phyloP scores from a whole-genome alignment of 148 eudicot genomes.

The Rheum nobile region DNA sequence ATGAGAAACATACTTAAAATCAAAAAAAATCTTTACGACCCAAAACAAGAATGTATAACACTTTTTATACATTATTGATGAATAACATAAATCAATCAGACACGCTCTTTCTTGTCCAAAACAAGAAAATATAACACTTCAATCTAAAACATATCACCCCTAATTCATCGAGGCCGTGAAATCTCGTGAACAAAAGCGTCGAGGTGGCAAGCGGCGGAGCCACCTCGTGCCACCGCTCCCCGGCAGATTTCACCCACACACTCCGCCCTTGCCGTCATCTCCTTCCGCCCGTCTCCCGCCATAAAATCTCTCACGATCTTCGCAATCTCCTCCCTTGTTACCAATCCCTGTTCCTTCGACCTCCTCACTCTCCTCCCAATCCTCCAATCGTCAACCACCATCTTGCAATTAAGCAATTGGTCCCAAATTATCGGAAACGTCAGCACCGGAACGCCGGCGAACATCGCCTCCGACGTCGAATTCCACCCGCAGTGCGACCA shows the following conservation, averaged over 20 bases:
- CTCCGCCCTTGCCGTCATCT: not conserved
- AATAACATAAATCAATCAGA: too few relatives aligned
- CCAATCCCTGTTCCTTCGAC: not conserved
- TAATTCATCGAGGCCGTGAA: not conserved
- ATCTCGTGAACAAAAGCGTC: slow-evolving; percentile 2
- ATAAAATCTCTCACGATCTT: not conserved
- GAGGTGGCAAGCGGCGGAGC: slow-evolving; percentile 2
- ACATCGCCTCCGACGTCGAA: slow-evolving; percentile 2
- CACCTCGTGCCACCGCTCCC: not conserved
- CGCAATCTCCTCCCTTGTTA: not conserved
- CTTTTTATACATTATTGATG: too few relatives aligned
- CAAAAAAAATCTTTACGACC: too few relatives aligned
- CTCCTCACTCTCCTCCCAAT: not conserved
- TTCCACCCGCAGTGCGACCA: slow-evolving; percentile 5
- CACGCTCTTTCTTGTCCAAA: too few relatives aligned
- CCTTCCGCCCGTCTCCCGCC: not conserved
- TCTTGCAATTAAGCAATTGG: not conserved
- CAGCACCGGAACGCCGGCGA: not conserved
- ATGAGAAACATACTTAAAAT: too few relatives aligned
- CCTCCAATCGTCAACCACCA: not conserved
- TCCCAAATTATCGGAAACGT: not conserved
- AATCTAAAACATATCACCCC: too few relatives aligned
- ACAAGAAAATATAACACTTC: too few relatives aligned
- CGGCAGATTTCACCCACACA: not conserved
- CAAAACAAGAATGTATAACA: too few relatives aligned